phyloP scores from a whole-genome alignment of 2,329 filamentous ascomycete species.

The Rugonectria rugulosa region DNA sequence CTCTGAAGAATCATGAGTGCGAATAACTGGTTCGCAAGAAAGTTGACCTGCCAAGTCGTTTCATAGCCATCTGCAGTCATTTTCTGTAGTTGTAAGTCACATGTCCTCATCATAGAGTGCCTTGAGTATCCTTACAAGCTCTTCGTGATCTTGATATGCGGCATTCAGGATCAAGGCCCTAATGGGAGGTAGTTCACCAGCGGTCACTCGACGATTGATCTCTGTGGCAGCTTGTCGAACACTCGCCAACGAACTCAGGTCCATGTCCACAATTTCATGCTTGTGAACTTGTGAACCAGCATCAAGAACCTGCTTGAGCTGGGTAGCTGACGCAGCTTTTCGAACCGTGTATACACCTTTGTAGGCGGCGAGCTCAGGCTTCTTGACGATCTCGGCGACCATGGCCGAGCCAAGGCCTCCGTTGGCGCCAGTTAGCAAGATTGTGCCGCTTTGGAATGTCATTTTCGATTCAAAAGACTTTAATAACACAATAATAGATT shows the following conservation, averaged over 20 bases:
- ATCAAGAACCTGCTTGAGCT: conserved; percentile 37
- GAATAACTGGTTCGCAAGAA: conserved; percentile 41
- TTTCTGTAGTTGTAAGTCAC: conserved; percentile 27
- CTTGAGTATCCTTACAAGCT: conserved; percentile 30
- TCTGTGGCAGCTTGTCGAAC: conserved; percentile 38
- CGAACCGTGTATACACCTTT: conserved; percentile 48
- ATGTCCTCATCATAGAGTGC: neutral
- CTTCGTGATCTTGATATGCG: conserved; percentile 37
- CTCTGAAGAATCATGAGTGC: conserved; percentile 43
- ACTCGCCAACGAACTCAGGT: conserved; percentile 40
- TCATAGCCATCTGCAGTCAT: conserved; percentile 43
- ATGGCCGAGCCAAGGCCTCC: conserved; percentile 49
- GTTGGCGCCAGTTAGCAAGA: conserved; percentile 50
- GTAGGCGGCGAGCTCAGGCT: conserved; percentile 42
- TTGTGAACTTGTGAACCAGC: conserved; percentile 33
- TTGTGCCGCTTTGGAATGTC: conserved; percentile 37
- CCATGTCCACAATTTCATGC: conserved; percentile 44
- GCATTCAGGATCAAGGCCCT: conserved; percentile 49
- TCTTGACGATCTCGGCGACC: conserved; percentile 39
- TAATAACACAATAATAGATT: neutral
- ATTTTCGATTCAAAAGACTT: conserved; percentile 7
- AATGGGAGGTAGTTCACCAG: conserved; percentile 48
- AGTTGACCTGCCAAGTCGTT: conserved; percentile 45
- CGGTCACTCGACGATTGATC: conserved; percentile 41
- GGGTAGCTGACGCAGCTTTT: conserved; percentile 40